Evolutionary conservation across 495 filamentous ascomycete species (phyloP), one percentile per base, ranked within the genome.

Genomic region (Neurospora terricola): DNA sequence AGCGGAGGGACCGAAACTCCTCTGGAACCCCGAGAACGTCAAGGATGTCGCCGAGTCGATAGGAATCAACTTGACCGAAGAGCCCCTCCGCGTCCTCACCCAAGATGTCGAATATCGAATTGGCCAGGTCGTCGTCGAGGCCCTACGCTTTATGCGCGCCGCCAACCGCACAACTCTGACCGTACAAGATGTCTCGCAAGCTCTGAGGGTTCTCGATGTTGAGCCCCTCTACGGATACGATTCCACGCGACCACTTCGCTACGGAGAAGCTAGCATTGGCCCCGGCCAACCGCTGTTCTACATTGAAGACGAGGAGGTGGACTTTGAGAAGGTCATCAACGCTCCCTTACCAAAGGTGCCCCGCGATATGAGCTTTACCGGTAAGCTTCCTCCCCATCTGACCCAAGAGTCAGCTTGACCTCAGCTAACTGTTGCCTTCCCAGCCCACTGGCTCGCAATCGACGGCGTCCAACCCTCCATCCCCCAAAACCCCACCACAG

Each of bases 241-340:
- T 75, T 92, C 94, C 18, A 91, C 91, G 2, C 87, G 95, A 14
- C 92, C 94, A 3, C 82, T 99, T 74, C 87, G 91, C 43, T 99
- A 95, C 77, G 96, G 96, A 36, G 96, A 98, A 82, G 96, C 96
- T 3, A 95, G 91, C 16, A 84, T 99, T 40, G 96, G 96, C 0
- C 93, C 94, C 9, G 94, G 93, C n/a, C 94, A 98, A 80, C 94
- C 95, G 45, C 85, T 99, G 16, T 99, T 92, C 85, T 99, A 99
- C 77, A 91, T 99, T 38, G 96, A 99, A 79, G 96, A 99, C 82
- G 96, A 99, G 77, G 96, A 99, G 84, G 91, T 98, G 38, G 96
- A 99, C 79, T 98, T 99, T 78, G 96, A 99, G 83, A 98, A 98
- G 83, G 83, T 99, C 75, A 98, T 99, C 80, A 99, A 99, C 84